Conservation (phyloP, 1,284 basidiomycete genomes). For the Lentinus polychrous region DNA sequence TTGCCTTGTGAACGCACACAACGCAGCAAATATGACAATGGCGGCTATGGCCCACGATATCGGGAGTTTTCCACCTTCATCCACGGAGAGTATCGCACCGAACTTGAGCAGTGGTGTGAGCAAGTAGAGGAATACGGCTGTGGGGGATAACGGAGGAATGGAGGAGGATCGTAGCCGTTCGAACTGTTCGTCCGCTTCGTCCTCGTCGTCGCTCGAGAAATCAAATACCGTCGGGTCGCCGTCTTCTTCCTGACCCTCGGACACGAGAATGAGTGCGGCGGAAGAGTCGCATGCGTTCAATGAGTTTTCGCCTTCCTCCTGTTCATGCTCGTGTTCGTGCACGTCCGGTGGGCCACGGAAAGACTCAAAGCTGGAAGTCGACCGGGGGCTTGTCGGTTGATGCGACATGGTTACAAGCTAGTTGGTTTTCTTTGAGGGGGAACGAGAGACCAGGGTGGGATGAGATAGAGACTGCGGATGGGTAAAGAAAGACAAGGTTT, state of each 20-base stretch:
- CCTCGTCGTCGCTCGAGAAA: conserved; percentile 43
- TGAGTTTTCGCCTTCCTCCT: conserved; percentile 2
- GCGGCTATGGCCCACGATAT: conserved; percentile 44
- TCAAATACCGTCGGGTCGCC: conserved; percentile 31
- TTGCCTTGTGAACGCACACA: conserved; percentile 57
- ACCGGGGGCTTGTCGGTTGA: conserved; percentile 13
- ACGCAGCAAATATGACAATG: conserved; percentile 44
- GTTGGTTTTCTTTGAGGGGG: not conserved
- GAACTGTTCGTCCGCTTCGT: conserved; percentile 38
- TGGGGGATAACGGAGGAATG: conserved; percentile 47
- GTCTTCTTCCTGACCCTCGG: conserved; percentile 24
- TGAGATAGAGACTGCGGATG: conserved; percentile 5
- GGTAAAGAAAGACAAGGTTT: not conserved
- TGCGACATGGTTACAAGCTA: conserved; percentile 1
- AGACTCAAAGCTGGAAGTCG: conserved; percentile 20
- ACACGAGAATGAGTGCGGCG: conserved; percentile 56
- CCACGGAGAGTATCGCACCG: conserved; percentile 48
- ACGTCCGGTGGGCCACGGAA: conserved; percentile 14
- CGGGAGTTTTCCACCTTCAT: conserved; percentile 23
- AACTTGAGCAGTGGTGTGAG: conserved; percentile 62
- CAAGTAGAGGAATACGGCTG: conserved; percentile 61
- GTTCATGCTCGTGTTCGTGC: not conserved
- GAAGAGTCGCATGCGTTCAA: conserved; percentile 27
- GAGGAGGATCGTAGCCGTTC: conserved; percentile 35
- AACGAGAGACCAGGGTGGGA: conserved; percentile 1